These are phyloP conservation scores for Linnemannia zychae DNA, from an alignment of 192 early-diverging fungal genomes.

Conservation along the genomic window DNA sequence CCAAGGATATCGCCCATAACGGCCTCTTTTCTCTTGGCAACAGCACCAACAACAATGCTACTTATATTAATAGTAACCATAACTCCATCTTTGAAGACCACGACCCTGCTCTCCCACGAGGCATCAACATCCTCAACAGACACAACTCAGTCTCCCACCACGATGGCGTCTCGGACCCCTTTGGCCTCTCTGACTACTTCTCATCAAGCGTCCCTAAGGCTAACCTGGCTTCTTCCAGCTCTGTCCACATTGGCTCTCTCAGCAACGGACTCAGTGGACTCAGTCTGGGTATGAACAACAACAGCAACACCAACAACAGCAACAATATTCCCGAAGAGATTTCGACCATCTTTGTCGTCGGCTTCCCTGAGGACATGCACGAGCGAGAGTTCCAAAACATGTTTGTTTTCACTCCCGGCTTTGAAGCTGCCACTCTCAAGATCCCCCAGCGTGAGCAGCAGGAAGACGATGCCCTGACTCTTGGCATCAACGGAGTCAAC, in stretches of 20 bases:
- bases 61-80: not conserved
- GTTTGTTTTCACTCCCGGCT: slow-evolving; percentile 98
- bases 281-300: slow-evolving; percentile 19
- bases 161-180: slow-evolving; percentile 50
- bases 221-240: slow-evolving; percentile 10
- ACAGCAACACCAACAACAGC: slow-evolving; percentile 16
- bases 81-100: slow-evolving; percentile 48
- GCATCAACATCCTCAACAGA: slow-evolving; percentile 50
- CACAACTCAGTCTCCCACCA: not conserved
- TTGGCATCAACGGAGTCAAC: slow-evolving; percentile 63
- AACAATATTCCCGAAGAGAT: slow-evolving; percentile 80
- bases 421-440: slow-evolving; percentile 98
- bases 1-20: slow-evolving; percentile 27
- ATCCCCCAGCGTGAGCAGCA: slow-evolving; percentile 78
- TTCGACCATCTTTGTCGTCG: slow-evolving; percentile 99
- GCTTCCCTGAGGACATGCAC: slow-evolving; percentile 98
- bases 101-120: slow-evolving; percentile 25
- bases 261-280: slow-evolving; percentile 42
- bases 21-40: not conserved
- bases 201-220: slow-evolving; percentile 48
- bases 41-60: slow-evolving; percentile 1
- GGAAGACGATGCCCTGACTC: slow-evolving; percentile 62
- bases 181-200: slow-evolving; percentile 54
- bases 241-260: slow-evolving; percentile 46
- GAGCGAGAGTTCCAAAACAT: slow-evolving; percentile 99